Base-by-base conservation (phyloP, 371 early-diverging fungal species). In the Conidiobolus coronatus region DNA sequence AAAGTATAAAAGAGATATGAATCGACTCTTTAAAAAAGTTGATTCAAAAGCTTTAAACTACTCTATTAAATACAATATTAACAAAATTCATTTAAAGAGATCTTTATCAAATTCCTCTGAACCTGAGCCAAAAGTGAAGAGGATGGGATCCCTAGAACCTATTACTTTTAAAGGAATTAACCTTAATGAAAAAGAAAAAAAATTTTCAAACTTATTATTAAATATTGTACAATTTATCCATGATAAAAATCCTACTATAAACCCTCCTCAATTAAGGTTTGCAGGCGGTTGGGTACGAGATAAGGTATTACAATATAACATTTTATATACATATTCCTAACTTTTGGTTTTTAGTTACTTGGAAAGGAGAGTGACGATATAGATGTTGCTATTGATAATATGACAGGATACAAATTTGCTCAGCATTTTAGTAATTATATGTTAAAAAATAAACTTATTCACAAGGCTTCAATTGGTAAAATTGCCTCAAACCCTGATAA, bases 241-340 rank as follows among this genome's bases (percentile, higher is more conserved):
- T 23, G 36, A 51, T 24, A 47, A 56, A 36, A 63, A 59, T 51
- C 67, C 67, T 43, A 67, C 63, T 46, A 55, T 61, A 49, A 70
- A 72, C 1, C 61, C 54, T 17, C 64, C 87, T 39, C 71, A 72
- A 39, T 68, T 88, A 42, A 67, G 98, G n/a, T 79, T 95, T 44
- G 94, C 92, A 20, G 98, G 98, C 49, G 98, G 98, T 8, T 98
- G 98, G 98, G 98, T 97, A 40, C 74, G 98, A 38, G 98, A 97
- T 62, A 97, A 96, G 73, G 83, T 81, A 64, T n/a, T n/a, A 29
- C 29, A 29, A 5, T 9, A 29, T 29, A 5, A 3, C 29, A 29
- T 29, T 29, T 29, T 29, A 29, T 9, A 29, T 3, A 29, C n/a
- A n/a, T 42, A 8, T 15, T 51, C 14, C 12, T 13, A 11, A 17